Conservation (phyloP, 2,329 filamentous ascomycete genomes). For the Tolypocladium inflatum region DNA sequence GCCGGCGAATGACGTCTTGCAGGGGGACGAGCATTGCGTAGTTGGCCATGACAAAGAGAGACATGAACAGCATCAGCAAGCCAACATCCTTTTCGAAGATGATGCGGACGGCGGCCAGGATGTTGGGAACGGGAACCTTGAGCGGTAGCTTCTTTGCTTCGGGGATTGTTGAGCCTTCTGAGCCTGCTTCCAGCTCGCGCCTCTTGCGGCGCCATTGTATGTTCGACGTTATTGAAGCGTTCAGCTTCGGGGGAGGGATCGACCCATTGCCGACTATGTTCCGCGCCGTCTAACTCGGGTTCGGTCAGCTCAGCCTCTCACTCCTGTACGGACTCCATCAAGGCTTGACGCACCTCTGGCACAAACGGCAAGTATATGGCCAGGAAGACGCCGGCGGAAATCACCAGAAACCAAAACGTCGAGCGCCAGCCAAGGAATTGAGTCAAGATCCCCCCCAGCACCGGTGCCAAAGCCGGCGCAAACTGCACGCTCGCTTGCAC, state of each 20-base stretch:
- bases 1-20: conserved; percentile 20
- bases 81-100: conserved; percentile 25
- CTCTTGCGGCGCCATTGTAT: conserved; percentile 3
- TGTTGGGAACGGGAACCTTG: conserved; percentile 17
- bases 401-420: conserved; percentile 48
- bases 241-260: conserved; percentile 21
- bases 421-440: conserved; percentile 43
- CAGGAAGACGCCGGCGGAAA: conserved; percentile 26
- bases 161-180: neutral
- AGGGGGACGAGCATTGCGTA: conserved; percentile 22
- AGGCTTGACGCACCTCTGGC: conserved; percentile 10
- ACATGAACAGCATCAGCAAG: conserved; percentile 21
- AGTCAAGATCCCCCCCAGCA: conserved; percentile 42
- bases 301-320: neutral
- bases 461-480: conserved; percentile 31
- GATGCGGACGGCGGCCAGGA: conserved; percentile 20
- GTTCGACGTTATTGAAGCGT: conserved; percentile 9
- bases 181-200: conserved; percentile 5
- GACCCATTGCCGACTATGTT: conserved; percentile 37
- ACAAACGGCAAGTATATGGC: conserved; percentile 30
- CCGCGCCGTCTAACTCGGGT: conserved; percentile 20
- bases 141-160: conserved; percentile 4
- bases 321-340: neutral
- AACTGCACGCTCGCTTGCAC: conserved; percentile 34
- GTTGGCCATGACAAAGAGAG: conserved; percentile 23